These are phyloP conservation scores for Penicillium sp. DNA, from an alignment of 2,329 filamentous ascomycete genomes.

Conservation along the genomic window DNA sequence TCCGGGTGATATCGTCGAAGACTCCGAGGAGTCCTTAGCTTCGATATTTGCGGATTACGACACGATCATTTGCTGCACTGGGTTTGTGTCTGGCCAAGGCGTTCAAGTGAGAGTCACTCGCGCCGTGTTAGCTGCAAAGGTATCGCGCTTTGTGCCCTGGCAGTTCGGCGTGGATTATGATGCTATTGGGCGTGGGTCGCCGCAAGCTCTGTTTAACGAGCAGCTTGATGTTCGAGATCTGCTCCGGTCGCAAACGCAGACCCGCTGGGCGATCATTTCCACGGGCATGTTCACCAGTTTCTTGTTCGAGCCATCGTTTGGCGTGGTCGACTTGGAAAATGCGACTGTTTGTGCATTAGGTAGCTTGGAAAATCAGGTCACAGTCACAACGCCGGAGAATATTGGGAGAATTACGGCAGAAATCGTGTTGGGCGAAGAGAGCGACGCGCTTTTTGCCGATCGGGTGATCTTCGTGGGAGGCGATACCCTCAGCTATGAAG, in stretches of 20 bases:
- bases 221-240: not conserved
- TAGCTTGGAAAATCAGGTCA: not conserved
- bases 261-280: not conserved
- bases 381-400: not conserved
- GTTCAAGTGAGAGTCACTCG: not conserved
- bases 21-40: not conserved
- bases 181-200: not conserved
- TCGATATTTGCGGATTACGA: not conserved
- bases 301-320: not conserved
- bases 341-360: not conserved
- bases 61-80: not conserved
- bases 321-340: not conserved
- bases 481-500: not conserved
- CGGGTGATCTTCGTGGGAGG: not conserved
- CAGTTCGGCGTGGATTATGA: not conserved
- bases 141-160: not conserved
- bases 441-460: not conserved
- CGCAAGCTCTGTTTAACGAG: not conserved
- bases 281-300: not conserved
- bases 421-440: not conserved
- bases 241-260: not conserved
- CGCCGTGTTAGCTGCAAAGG: not conserved
- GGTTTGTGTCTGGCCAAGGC: not conserved
- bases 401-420: not conserved
- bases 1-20: not conserved